A percentile compares a stretch with the other conserved stretches of the same genome.
These are phyloP conservation scores for Pichia sp. DNA, from an alignment of 1,139 yeast genomes.

Conservation along the genomic window DNA sequence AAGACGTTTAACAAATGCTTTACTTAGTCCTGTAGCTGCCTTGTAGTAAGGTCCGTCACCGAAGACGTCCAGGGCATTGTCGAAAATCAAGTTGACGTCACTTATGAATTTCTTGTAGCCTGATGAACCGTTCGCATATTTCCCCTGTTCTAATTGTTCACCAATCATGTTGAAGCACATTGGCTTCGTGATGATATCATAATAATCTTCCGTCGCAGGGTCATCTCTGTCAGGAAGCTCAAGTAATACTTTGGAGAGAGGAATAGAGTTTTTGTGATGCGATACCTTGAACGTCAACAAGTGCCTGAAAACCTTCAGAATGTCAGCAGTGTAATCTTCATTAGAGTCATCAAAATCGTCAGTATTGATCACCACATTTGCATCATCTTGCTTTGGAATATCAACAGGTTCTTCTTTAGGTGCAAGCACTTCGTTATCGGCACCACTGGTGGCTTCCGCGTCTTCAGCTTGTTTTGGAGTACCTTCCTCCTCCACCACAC, in stretches of 20 bases:
- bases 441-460: background rate
- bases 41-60: constrained; percentile 52
- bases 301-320: constrained; percentile 17
- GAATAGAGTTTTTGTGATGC: constrained; percentile 21
- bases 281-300: constrained; percentile 19
- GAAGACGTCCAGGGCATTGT: constrained; percentile 56
- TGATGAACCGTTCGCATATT: constrained; percentile 36
- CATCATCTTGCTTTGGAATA: background rate
- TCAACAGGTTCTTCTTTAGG: background rate
- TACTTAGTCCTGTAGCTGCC: constrained; percentile 46
- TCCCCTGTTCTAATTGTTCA: constrained; percentile 40
- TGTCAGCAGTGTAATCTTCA: constrained; percentile 16
- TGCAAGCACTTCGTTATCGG: background rate
- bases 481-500: background rate
- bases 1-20: constrained; percentile 28
- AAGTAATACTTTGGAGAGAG: constrained; percentile 24
- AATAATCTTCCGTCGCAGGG: constrained; percentile 68
- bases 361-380: background rate
- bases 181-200: constrained; percentile 55
- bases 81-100: constrained; percentile 48
- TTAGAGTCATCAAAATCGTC: constrained; percentile 9
- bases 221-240: constrained; percentile 58
- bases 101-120: constrained; percentile 44
- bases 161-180: constrained; percentile 50
- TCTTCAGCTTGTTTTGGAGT: background rate